Conservation (phyloP, 2,329 filamentous ascomycete genomes). For the Thielaviopsis cerberus region DNA sequence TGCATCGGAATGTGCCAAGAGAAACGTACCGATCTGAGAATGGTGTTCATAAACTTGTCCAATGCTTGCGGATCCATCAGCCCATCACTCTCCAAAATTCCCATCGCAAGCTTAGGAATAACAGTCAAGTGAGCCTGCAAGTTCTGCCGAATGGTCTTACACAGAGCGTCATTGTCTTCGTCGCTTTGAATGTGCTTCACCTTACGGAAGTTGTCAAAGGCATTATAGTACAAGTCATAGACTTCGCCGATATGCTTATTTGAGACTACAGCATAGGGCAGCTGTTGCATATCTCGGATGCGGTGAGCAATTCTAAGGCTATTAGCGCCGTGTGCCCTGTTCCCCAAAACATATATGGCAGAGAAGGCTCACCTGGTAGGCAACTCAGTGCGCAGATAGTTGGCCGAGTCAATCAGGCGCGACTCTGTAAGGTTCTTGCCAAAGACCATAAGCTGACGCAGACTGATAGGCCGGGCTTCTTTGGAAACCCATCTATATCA, state of each 20-base stretch:
- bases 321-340: neutral
- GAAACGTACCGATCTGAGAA: conserved; percentile 61
- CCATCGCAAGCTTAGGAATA: conserved; percentile 86
- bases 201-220: conserved; percentile 81
- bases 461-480: conserved; percentile 83
- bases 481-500: conserved; percentile 66
- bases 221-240: conserved; percentile 89
- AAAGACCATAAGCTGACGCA: conserved; percentile 94
- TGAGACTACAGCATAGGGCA: conserved; percentile 91
- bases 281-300: conserved; percentile 87
- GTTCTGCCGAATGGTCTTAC: conserved; percentile 58
- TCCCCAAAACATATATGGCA: neutral
- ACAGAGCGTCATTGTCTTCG: conserved; percentile 79
- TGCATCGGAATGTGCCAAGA: neutral
- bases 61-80: conserved; percentile 65
- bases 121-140: conserved; percentile 78
- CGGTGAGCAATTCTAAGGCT: conserved; percentile 62
- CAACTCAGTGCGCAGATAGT: conserved; percentile 90
- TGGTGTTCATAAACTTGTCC: conserved; percentile 88
- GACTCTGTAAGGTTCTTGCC: conserved; percentile 80
- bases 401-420: conserved; percentile 80
- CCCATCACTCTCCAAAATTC: conserved; percentile 74
- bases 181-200: conserved; percentile 67
- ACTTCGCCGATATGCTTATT: conserved; percentile 87
- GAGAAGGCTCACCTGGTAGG: conserved; percentile 47